Base-by-base conservation (phyloP, 768 basidiomycete species). In the Kwoniella europaea region DNA sequence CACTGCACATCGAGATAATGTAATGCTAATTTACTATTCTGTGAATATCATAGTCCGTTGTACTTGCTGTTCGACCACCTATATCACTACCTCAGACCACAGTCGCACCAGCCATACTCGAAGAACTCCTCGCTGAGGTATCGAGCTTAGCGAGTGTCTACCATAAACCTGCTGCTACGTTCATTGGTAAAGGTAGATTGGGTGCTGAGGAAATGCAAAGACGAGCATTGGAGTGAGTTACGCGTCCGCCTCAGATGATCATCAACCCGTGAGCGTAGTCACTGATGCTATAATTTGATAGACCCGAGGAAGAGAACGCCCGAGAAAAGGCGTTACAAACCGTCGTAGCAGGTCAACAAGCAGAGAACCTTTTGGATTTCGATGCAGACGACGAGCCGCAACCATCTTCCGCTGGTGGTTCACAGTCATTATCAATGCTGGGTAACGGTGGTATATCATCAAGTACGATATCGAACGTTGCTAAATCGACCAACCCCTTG, bases 111-210 rank as follows among this genome's bases (percentile, higher is more conserved):
- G 92, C 89, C 0, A 85, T 98, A 18, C 85, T 98, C 42, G 95
- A 98, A 78, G 97, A 98, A 79, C 88, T 99, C 2, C 84, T 98
- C 0, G 89, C 91, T 41, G 97, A 98, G 82, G 88, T 98, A 22
- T 93, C 93, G 1, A 90, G 88, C 55, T 85, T 98, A 20, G 93
- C 94, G 5, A 96, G 94, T 79, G 94, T 96, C 2, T 99, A 99
- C 81, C 97, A 99, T 85, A 98, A 97, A 83, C 97, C 97, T 0
- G 90, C 90, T 44, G 92, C 94, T 81, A 98, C 97, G 0, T 99
- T 99, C 78, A 89, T 99, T 67, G 97, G 96, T 0, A 89, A 90
- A 74, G 96, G 97, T 9, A 88, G 95, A 59, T 86, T 98, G 67
- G 91, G 84, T 24, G 82, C 80, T 1, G 81, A 81, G 20, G 82